phyloP scores from a whole-genome alignment of 768 basidiomycete species.

The Leccinellum rugosiceps region DNA sequence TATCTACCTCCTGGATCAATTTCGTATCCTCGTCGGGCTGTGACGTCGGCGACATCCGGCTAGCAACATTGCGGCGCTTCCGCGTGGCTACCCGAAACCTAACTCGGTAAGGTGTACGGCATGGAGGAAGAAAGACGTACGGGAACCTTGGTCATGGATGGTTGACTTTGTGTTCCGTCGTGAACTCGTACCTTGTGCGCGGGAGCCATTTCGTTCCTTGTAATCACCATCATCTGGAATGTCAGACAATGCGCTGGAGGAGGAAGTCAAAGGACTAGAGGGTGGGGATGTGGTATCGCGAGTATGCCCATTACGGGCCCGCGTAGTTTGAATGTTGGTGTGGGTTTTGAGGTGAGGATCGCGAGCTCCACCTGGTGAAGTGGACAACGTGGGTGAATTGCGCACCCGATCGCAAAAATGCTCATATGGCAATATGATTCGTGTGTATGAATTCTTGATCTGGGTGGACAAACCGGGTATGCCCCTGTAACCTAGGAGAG shows the following conservation, averaged over 20 bases:
- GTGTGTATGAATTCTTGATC: slow-evolving; percentile 84
- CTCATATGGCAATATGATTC: slow-evolving; percentile 95
- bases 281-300: slow-evolving; percentile 57
- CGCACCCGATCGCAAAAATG: slow-evolving; percentile 78
- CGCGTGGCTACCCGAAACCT: slow-evolving; percentile 34
- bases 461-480: slow-evolving; percentile 81
- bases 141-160: slow-evolving; percentile 47
- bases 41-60: slow-evolving; percentile 25
- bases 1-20: slow-evolving; percentile 51
- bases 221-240: slow-evolving; percentile 73
- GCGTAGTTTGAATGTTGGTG: slow-evolving; percentile 41
- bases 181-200: slow-evolving; percentile 38
- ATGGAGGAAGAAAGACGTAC: slow-evolving; percentile 27
- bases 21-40: slow-evolving; percentile 38
- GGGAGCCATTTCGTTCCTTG: slow-evolving; percentile 49
- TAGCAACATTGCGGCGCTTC: slow-evolving; percentile 17
- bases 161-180: slow-evolving; percentile 52
- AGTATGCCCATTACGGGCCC: slow-evolving; percentile 37
- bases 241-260: slow-evolving; percentile 77
- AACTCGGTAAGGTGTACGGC: slow-evolving; percentile 9
- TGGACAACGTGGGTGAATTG: slow-evolving; percentile 52
- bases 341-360: slow-evolving; percentile 56
- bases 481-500: slow-evolving; percentile 77
- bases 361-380: slow-evolving; percentile 37
- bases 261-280: slow-evolving; percentile 71